A percentile compares a stretch with the other conserved stretches of the same genome.
Evolutionary conservation across 2,329 filamentous ascomycete genomes (phyloP).

Genomic region (Dryadomyces quercus-mongolicae): DNA sequence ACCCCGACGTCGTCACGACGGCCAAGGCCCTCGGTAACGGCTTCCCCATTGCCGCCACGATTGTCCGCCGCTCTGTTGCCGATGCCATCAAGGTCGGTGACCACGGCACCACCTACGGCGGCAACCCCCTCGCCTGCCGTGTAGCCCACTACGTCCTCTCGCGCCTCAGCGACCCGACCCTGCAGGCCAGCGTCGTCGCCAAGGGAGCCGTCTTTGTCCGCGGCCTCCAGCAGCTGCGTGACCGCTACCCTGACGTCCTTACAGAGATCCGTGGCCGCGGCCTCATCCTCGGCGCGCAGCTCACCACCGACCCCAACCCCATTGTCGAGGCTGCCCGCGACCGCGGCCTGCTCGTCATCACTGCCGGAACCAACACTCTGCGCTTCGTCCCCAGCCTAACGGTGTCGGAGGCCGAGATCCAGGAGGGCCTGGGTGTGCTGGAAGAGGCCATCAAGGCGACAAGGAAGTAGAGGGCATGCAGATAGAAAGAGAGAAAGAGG

Average conservation of each 20-base stretch:
- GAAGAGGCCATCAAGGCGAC: conserved; percentile 48
- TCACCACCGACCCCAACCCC: conserved; percentile 57
- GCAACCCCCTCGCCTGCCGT: conserved; percentile 76
- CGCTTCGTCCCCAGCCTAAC: conserved; percentile 82
- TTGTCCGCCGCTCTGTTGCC: conserved; percentile 48
- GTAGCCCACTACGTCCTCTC: conserved; percentile 78
- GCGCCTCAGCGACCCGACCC: conserved; percentile 56
- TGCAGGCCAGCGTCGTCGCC: conserved; percentile 56
- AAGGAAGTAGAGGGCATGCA: conserved; percentile 1
- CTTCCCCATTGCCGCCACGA: conserved; percentile 82
- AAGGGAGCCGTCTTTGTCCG: conserved; percentile 45
- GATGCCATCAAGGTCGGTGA: conserved; percentile 56
- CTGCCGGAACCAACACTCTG: conserved; percentile 82
- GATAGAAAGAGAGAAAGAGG: background rate
- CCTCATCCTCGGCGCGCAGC: conserved; percentile 75
- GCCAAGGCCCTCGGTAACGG: conserved; percentile 96
- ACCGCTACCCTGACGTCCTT: conserved; percentile 53
- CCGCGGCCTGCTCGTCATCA: conserved; percentile 80
- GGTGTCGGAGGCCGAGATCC: conserved; percentile 70
- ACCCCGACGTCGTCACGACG: conserved; percentile 87
- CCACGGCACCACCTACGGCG: conserved; percentile 89
- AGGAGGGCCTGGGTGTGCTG: conserved; percentile 63
- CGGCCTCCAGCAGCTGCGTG: conserved; percentile 34
- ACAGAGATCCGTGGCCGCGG: conserved; percentile 72
- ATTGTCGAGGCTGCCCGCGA: conserved; percentile 81